Percentiles rank a stretch among this genome's conserved stretches.
These are phyloP conservation scores for Amphibolis antarctica DNA, from an alignment of 106 monocot genomes.

Conservation along the genomic window DNA sequence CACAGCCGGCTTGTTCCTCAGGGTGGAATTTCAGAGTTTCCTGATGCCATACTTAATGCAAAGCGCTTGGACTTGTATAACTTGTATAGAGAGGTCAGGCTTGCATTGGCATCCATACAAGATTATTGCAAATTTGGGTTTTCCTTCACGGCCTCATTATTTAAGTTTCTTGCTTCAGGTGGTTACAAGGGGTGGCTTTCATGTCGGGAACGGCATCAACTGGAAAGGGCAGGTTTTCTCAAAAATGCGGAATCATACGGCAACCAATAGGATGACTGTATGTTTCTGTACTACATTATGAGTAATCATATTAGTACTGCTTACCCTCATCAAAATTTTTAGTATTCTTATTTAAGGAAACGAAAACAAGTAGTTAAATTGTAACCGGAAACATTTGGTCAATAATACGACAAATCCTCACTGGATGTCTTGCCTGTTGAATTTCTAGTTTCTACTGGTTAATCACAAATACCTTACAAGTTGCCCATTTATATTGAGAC, in stretches of 20 bases:
- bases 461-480: no score
- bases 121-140: neutral
- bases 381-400: no score
- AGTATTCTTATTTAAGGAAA: no score
- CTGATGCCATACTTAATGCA: slow-evolving; percentile 85
- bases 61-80: slow-evolving; percentile 82
- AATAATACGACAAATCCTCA: no score
- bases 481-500: neutral
- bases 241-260: slow-evolving; percentile 91
- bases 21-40: slow-evolving; percentile 79
- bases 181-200: slow-evolving; percentile 90
- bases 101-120: neutral
- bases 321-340: neutral
- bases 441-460: no score
- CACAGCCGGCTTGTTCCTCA: slow-evolving; percentile 73
- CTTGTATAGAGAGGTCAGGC: slow-evolving; percentile 76
- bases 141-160: neutral
- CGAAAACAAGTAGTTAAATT: no score
- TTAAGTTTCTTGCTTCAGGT: slow-evolving; percentile 33
- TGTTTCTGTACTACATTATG: slow-evolving; percentile 6
- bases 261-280: slow-evolving; percentile 89
- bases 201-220: slow-evolving; percentile 94
- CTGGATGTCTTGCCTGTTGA: no score
- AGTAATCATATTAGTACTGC: neutral
- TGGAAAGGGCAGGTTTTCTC: slow-evolving; percentile 98